These are phyloP conservation scores for Pythium rhizo-oryzae DNA, from an alignment of 352 stramenopile species.

Conservation along the genomic window DNA sequence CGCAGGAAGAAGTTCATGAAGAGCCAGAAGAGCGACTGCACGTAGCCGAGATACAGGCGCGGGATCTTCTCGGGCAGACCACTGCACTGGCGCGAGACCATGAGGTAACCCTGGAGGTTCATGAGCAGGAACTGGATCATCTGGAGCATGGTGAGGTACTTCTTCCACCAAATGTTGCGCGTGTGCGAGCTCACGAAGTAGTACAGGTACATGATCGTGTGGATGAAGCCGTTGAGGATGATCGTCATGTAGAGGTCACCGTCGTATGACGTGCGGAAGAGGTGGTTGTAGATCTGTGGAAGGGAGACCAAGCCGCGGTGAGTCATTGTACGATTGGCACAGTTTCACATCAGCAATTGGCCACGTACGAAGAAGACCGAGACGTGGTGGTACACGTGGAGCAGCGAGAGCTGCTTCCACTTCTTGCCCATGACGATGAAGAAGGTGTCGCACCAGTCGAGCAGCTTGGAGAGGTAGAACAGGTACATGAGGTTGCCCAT, in stretches of 20 bases:
- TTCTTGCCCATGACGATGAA: conserved; percentile 98
- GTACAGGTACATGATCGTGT: conserved; percentile 98
- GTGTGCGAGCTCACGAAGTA: conserved; percentile 97
- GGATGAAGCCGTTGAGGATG: conserved; percentile 94
- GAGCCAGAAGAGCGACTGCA: conserved; percentile 94
- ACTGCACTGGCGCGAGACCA: conserved; percentile 76
- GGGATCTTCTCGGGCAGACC: conserved; percentile 59
- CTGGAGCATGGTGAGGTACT: conserved; percentile 92
- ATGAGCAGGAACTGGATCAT: conserved; percentile 89
- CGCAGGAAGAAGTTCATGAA: conserved; percentile 98
- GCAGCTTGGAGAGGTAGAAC: conserved; percentile 98
- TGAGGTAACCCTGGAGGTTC: conserved; percentile 50
- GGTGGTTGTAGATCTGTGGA: conserved; percentile 90
- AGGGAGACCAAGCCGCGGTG: background rate
- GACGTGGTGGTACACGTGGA: conserved; percentile 96
- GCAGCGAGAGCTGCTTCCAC: conserved; percentile 93
- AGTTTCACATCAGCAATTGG: background rate
- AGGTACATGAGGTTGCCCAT: conserved; percentile 97
- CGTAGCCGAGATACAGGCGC: conserved; percentile 91
- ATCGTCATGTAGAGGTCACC: conserved; percentile 94
- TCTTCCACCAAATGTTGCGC: conserved; percentile 96
- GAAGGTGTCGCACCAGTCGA: conserved; percentile 94
- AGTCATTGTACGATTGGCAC: too few species aligned
- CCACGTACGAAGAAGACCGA: conserved; percentile 85
- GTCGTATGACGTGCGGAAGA: conserved; percentile 91